Base-by-base conservation (phyloP, 2,329 filamentous ascomycete genomes). In the Triangularia setosa region DNA sequence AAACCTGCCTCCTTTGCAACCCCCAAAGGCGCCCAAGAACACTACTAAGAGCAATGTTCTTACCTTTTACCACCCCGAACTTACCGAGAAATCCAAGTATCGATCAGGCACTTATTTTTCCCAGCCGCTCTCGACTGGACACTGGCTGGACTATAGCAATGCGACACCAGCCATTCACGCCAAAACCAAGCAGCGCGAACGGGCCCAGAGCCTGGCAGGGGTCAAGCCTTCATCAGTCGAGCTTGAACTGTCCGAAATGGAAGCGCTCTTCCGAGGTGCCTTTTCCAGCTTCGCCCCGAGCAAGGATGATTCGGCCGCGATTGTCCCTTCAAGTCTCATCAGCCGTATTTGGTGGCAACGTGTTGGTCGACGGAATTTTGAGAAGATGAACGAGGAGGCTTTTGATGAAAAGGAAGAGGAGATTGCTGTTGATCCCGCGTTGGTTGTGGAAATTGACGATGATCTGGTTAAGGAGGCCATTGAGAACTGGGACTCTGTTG, bases 211-310 rank as follows among this genome's bases (percentile, higher is more conserved):
- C 70, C 80, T 85, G 72, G 87, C 78, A 48, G 88, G 82, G 69
- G 83, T 79, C 73, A 85, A 87, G 75, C 84, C 83, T 4, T 83
- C 83, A 1, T 75, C 79, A 4, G 77, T 78, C 0, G 86, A 88
- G 68, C 73, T 85, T 1, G 82, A 90, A 72, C 80, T 85, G 70
- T 84, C 85, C 3, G 89, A 90, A 73, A 86, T 92, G 76, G 90
- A 93, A 69, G 83, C 88, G 0, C 78, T 93, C 9, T 94, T 93
- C 72, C 84, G 90, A 28, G 87, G 89, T 62, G 90, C 88, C 1
- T 94, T 93, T 74, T 92, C 90, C 0, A 90, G 89, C 72, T 94
- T 93, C 74, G 91, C 91, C 5, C 91, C 91, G 0, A 87, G 84
- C 60, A 88, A 86, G 70, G 91, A 94, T 74, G 88, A 93, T 72